Percentiles rank a stretch among this genome's conserved stretches.
These are phyloP conservation scores for Talaromyces rugulosus DNA, from an alignment of 2,329 filamentous ascomycete species.

Conservation along the genomic window DNA sequence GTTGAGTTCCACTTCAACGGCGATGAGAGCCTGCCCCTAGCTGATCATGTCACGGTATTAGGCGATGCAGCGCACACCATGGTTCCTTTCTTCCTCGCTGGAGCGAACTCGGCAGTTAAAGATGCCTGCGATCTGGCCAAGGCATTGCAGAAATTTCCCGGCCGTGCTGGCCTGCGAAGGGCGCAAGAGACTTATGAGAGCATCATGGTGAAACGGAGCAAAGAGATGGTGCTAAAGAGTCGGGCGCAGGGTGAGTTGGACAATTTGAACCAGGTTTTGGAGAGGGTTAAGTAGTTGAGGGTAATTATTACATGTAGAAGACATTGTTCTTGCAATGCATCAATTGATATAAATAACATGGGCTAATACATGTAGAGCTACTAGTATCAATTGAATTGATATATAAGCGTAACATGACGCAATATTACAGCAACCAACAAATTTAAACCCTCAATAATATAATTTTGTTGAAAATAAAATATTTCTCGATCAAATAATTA, in stretches of 20 bases:
- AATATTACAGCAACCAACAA: too few species aligned
- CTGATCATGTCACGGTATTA: slow-evolving; percentile 1
- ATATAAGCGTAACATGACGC: too few species aligned
- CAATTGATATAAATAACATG: background rate
- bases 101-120: slow-evolving; percentile 17
- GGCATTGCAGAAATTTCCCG: background rate
- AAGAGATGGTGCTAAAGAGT: background rate
- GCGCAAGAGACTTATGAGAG: background rate
- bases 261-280: background rate
- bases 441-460: too few species aligned
- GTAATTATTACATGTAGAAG: background rate
- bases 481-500: too few species aligned
- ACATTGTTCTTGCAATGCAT: background rate
- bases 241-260: background rate
- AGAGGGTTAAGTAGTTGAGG: background rate
- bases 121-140: background rate
- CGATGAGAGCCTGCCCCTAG: background rate
- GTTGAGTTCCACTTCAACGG: background rate
- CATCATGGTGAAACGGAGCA: background rate
- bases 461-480: too few species aligned
- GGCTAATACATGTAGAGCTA: too few species aligned
- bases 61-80: slow-evolving; percentile 12
- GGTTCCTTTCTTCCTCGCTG: slow-evolving; percentile 17
- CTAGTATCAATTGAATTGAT: too few species aligned
- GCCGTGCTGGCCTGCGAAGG: background rate